phyloP scores from a whole-genome alignment of 2,329 filamentous ascomycete species.

The Hirsutella thompsonii region DNA sequence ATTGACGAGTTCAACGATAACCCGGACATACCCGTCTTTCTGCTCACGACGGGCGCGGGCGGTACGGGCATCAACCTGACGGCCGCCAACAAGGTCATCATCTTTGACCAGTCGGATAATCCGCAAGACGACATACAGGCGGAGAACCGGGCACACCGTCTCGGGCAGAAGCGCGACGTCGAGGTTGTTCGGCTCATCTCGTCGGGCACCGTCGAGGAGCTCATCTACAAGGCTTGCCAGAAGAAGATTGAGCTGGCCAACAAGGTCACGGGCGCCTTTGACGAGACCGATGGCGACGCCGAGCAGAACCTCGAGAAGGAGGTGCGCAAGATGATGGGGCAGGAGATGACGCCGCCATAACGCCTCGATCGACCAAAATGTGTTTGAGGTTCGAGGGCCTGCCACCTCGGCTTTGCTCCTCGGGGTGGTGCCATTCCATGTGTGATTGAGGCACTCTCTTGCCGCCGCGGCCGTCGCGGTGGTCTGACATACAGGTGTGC shows the following conservation, averaged over 20 bases:
- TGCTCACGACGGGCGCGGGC: slow-evolving; percentile 85
- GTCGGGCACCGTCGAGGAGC: slow-evolving; percentile 74
- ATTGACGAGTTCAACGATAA: slow-evolving; percentile 79
- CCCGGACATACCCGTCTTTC: slow-evolving; percentile 70
- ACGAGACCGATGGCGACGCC: slow-evolving; percentile 13
- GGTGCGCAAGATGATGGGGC: slow-evolving; percentile 29
- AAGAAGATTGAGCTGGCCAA: slow-evolving; percentile 84
- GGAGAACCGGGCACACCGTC: slow-evolving; percentile 89
- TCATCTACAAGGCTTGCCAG: slow-evolving; percentile 81
- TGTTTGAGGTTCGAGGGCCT: too few relatives aligned
- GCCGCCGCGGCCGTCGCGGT: too few relatives aligned
- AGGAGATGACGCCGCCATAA: slow-evolving; percentile 26
- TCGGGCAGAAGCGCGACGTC: slow-evolving; percentile 82
- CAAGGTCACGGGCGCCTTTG: slow-evolving; percentile 33
- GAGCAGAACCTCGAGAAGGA: slow-evolving; percentile 28
- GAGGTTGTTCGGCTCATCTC: slow-evolving; percentile 82
- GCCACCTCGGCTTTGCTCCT: too few relatives aligned
- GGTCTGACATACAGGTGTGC: too few relatives aligned
- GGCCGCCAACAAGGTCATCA: slow-evolving; percentile 91
- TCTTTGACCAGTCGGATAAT: slow-evolving; percentile 96
- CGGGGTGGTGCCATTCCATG: not conserved
- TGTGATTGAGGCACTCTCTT: too few relatives aligned
- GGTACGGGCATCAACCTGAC: slow-evolving; percentile 97
- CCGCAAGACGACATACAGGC: slow-evolving; percentile 98
- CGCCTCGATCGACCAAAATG: too few relatives aligned